Conservation (phyloP, 1,284 basidiomycete species). For the Marasmius tenuissimus region DNA sequence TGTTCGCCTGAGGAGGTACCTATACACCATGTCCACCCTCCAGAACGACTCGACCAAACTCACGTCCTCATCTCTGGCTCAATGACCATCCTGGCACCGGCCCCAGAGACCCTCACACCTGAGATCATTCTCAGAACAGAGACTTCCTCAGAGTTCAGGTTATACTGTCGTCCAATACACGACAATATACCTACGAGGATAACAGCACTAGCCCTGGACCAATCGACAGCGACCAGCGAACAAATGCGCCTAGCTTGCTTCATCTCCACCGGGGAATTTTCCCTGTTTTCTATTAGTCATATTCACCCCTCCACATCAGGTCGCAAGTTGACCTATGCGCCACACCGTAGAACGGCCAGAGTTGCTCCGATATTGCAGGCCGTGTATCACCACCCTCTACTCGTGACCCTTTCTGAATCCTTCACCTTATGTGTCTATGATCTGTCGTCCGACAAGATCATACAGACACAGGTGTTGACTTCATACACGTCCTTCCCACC, state of each 20-base stretch:
- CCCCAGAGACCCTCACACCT: constrained; percentile 19
- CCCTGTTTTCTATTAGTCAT: constrained; percentile 53
- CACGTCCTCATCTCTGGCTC: constrained; percentile 32
- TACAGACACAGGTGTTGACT: constrained; percentile 61
- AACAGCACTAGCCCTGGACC: constrained; percentile 66
- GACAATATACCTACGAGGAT: constrained; percentile 35
- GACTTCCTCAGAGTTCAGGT: constrained; percentile 23
- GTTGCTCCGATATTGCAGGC: constrained; percentile 56
- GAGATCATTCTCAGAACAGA: constrained; percentile 8
- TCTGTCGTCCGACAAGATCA: constrained; percentile 48
- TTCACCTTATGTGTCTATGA: constrained; percentile 73
- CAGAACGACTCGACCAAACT: constrained; percentile 13
- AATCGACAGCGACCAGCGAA: constrained; percentile 53
- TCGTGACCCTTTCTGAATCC: constrained; percentile 64
- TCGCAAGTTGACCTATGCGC: constrained; percentile 48
- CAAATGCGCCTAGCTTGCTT: constrained; percentile 56
- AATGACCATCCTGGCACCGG: constrained; percentile 12
- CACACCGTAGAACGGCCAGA: constrained; percentile 37
- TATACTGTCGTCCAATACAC: constrained; percentile 28
- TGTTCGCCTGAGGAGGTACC: constrained; percentile 46
- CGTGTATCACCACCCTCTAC: constrained; percentile 74
- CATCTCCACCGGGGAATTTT: constrained; percentile 68
- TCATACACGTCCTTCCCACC: constrained; percentile 77
- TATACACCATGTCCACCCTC: background rate
- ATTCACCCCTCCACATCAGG: constrained; percentile 38